A percentile compares a stretch with the other conserved stretches of the same genome.
These are phyloP conservation scores for Vachellia pachyceras DNA, from an alignment of 306 rosid species.

Conservation along the genomic window DNA sequence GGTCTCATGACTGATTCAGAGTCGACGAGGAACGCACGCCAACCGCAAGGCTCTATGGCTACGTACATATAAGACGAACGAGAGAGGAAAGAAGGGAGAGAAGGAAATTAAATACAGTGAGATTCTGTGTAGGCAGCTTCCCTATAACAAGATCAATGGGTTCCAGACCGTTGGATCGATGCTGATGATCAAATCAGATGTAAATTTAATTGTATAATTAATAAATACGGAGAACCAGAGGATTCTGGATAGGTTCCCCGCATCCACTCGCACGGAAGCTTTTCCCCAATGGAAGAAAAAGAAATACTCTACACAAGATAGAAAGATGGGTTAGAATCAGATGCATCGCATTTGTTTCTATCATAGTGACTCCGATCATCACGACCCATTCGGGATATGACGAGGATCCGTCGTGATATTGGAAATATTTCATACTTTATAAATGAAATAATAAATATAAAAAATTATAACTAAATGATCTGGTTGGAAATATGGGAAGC, in stretches of 20 bases:
- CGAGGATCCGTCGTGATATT: too few species aligned
- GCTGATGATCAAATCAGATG: not conserved
- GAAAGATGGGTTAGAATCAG: constrained; percentile 38
- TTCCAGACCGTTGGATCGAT: constrained; percentile 21
- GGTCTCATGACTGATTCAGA: constrained; percentile 47
- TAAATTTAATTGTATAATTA: too few species aligned
- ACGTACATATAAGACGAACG: constrained; percentile 38
- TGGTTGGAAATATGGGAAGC: too few species aligned
- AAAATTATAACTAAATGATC: not conserved
- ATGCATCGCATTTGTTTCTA: constrained; percentile 8
- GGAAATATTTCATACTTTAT: not conserved
- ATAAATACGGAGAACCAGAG: not conserved
- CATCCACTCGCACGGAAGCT: not conserved
- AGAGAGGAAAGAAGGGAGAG: not conserved
- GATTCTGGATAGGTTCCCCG: not conserved
- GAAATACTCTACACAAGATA: not conserved
- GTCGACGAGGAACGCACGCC: constrained; percentile 31
- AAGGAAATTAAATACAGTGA: not conserved
- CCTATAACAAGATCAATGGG: not conserved
- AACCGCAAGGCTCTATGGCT: not conserved
- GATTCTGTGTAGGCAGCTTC: not conserved
- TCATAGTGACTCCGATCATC: not conserved
- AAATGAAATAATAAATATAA: too few species aligned
- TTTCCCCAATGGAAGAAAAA: not conserved
- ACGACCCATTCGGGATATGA: not conserved